These are phyloP conservation scores for Pyrenula aspistea DNA, from an alignment of 495 filamentous ascomycete species.

Conservation along the genomic window DNA sequence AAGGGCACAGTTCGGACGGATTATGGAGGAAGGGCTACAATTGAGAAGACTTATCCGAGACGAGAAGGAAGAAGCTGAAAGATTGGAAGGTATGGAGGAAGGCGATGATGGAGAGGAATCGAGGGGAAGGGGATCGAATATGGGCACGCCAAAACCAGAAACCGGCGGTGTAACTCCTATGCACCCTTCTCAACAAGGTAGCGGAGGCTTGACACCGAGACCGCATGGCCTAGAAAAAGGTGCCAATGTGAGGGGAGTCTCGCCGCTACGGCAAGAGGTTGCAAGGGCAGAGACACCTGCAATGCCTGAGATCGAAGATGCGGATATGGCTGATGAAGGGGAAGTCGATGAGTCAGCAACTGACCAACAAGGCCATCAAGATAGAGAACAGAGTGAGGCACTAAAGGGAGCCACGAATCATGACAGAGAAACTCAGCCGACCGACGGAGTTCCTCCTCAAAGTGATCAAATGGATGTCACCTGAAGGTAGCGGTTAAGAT, in stretches of 20 bases:
- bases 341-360: slow-evolving; percentile 37
- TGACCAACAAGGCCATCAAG: background rate
- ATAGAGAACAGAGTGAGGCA: slow-evolving; percentile 11
- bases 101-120: slow-evolving; percentile 62
- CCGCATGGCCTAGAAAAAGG: slow-evolving; percentile 18
- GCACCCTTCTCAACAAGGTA: slow-evolving; percentile 30
- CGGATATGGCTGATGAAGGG: slow-evolving; percentile 50
- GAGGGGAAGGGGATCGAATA: slow-evolving; percentile 37
- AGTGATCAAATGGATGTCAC: slow-evolving; percentile 63
- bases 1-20: slow-evolving; percentile 74
- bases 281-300: slow-evolving; percentile 1
- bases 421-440: slow-evolving; percentile 6
- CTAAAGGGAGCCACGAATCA: slow-evolving; percentile 14
- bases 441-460: too few relatives aligned
- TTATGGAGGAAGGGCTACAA: slow-evolving; percentile 83
- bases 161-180: slow-evolving; percentile 34
- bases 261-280: slow-evolving; percentile 27
- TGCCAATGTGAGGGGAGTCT: slow-evolving; percentile 24
- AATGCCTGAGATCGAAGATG: slow-evolving; percentile 33
- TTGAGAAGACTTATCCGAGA: slow-evolving; percentile 78
- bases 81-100: slow-evolving; percentile 67
- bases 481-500: slow-evolving; percentile 7
- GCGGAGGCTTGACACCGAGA: slow-evolving; percentile 24
- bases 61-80: slow-evolving; percentile 66
- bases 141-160: slow-evolving; percentile 57